Evolutionary conservation across 257 asterid genomes (phyloP).

Genomic region (Solanum pinnatisectum): DNA sequence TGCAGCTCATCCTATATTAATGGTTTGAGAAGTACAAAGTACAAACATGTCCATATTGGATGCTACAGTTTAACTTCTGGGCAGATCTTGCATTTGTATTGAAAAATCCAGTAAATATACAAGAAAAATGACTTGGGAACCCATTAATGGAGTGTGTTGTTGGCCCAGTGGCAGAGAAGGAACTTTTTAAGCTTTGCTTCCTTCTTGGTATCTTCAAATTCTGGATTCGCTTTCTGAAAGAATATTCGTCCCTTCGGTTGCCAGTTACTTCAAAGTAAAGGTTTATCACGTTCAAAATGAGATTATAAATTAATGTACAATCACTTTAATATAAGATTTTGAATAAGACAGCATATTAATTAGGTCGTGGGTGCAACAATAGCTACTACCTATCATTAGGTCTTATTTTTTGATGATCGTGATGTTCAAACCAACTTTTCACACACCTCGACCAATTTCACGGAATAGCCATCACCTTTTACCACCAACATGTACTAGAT

Average conservation of each 20-base stretch:
- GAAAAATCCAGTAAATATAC: not conserved
- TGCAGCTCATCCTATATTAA: slow-evolving; percentile 89
- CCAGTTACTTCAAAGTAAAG: not conserved
- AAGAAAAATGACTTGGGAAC: not conserved
- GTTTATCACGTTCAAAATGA: not conserved
- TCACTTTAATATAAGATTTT: not conserved
- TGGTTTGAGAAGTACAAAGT: slow-evolving; percentile 89
- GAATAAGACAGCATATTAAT: not conserved
- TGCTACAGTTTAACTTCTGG: not conserved
- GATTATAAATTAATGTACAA: not conserved
- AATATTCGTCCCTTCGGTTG: slow-evolving; percentile 37
- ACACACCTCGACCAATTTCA: not conserved
- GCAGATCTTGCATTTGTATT: not conserved
- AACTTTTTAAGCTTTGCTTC: not conserved
- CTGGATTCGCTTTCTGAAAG: not conserved
- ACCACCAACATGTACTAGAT: not conserved
- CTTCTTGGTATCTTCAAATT: not conserved
- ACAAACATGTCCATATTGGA: slow-evolving; percentile 85
- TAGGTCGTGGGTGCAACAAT: not conserved
- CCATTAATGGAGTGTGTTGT: not conserved
- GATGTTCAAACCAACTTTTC: not conserved
- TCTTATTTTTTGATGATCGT: not conserved
- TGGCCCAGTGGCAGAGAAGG: not conserved
- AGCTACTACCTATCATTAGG: not conserved
- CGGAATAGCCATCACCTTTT: rapidly evolving